Evolutionary conservation across 2,329 filamentous ascomycete species (phyloP).

Genomic region (Macrophomina tecta): DNA sequence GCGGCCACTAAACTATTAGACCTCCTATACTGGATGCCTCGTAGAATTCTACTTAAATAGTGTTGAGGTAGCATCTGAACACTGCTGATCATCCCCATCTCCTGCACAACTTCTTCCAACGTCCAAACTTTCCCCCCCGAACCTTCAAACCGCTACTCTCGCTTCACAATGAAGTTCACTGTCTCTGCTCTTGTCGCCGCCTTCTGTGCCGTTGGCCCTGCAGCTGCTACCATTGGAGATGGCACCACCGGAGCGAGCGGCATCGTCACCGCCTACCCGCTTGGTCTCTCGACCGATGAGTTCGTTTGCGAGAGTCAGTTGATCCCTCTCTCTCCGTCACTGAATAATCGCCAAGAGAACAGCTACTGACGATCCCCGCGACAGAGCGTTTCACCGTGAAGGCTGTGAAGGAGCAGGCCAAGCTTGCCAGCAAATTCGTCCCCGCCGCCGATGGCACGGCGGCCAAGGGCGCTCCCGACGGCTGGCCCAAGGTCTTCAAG

Average conservation of each 20-base stretch:
- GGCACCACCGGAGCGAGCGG: neutral
- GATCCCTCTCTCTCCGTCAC: neutral
- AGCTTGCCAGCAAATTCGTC: slow-evolving; percentile 11
- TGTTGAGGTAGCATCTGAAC: neutral
- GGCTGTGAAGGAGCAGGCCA: slow-evolving; percentile 12
- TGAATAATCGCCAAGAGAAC: neutral
- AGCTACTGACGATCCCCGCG: neutral
- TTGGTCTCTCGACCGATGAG: neutral
- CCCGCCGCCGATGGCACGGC: slow-evolving; percentile 4
- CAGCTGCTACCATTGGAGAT: neutral
- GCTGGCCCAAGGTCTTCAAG: slow-evolving; percentile 32
- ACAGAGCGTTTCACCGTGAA: neutral
- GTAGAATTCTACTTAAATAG: neutral
- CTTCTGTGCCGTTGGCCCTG: neutral
- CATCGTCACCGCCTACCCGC: neutral
- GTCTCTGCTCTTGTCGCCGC: neutral
- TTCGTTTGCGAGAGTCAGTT: slow-evolving; percentile 9
- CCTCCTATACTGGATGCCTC: neutral
- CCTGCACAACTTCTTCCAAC: neutral
- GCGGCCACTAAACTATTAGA: neutral
- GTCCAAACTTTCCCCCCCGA: neutral
- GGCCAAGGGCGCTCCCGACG: slow-evolving; percentile 13
- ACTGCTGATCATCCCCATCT: neutral
- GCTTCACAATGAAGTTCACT: neutral
- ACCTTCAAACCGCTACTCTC: neutral